These are phyloP conservation scores for Yamadazyma atlantica DNA, from an alignment of 1,139 yeast genomes.

Conservation along the genomic window DNA sequence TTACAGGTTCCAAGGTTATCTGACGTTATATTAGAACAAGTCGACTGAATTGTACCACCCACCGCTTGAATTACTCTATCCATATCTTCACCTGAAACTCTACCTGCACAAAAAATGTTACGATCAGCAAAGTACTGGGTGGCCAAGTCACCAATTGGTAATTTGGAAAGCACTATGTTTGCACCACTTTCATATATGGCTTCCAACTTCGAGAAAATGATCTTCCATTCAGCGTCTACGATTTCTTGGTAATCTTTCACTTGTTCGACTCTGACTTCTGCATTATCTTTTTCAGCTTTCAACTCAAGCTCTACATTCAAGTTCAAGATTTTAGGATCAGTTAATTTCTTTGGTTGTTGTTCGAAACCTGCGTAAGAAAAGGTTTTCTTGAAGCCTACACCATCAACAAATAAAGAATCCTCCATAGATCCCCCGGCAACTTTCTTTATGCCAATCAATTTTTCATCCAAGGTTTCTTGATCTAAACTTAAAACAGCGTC, in stretches of 20 bases:
- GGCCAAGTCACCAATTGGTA: conserved; percentile 97
- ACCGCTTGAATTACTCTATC: conserved; percentile 91
- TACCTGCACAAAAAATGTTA: conserved; percentile 94
- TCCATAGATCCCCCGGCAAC: conserved; percentile 97
- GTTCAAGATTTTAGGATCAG: conserved; percentile 77
- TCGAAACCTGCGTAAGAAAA: conserved; percentile 98
- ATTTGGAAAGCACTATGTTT: conserved; percentile 84
- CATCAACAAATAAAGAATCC: conserved; percentile 83
- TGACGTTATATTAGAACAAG: conserved; percentile 70
- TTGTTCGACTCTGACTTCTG: conserved; percentile 96
- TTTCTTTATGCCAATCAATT: conserved; percentile 89
- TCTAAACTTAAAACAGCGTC: conserved; percentile 91
- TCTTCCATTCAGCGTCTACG: conserved; percentile 98
- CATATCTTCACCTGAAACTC: conserved; percentile 88
- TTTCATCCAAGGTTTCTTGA: conserved; percentile 81
- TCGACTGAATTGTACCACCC: conserved; percentile 89
- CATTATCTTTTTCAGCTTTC: conserved; percentile 98
- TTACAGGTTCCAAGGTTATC: conserved; percentile 86
- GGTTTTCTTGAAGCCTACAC: conserved; percentile 97
- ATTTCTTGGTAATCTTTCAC: conserved; percentile 93
- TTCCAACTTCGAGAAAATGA: conserved; percentile 82
- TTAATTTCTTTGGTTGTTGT: conserved; percentile 90
- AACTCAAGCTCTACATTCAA: conserved; percentile 92
- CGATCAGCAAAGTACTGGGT: conserved; percentile 98
- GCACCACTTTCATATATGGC: conserved; percentile 86